Evolutionary conservation across 495 filamentous ascomycete species (phyloP).

Genomic region (Jackrogersella multiformis): DNA sequence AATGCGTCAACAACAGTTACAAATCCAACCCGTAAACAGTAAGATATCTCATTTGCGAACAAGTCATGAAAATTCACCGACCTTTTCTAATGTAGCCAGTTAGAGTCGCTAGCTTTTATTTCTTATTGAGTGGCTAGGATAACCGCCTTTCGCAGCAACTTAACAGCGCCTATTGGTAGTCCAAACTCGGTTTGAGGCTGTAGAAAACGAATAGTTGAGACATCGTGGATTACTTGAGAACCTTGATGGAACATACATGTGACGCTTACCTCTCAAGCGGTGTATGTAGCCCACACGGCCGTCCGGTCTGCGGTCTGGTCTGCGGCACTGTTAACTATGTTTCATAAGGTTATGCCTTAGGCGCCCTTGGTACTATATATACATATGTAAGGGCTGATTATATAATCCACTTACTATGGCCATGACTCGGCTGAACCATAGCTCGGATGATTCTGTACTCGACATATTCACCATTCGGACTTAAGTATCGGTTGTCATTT

Average conservation of each 20-base stretch:
- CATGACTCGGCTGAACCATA: no score
- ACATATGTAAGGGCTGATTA: no score
- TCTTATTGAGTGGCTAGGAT: constrained; percentile 8
- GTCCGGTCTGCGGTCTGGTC: neutral
- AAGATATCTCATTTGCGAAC: neutral
- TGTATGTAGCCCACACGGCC: constrained; percentile 17
- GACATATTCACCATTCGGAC: no score
- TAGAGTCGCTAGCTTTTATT: no score
- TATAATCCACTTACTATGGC: no score
- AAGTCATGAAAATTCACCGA: constrained; percentile 3
- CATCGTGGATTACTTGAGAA: constrained; percentile 15
- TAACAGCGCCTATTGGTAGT: neutral
- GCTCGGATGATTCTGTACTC: no score
- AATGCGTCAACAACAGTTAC: neutral
- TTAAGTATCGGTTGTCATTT: no score
- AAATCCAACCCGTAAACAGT: neutral
- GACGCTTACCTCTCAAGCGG: constrained; percentile 20
- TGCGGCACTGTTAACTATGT: no score
- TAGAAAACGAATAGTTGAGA: neutral
- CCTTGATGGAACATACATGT: constrained; percentile 30
- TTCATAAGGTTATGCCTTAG: no score
- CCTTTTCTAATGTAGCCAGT: neutral
- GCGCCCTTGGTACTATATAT: no score
- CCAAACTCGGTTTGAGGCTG: constrained; percentile 5
- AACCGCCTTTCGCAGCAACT: neutral